Conservation (phyloP, 2,329 filamentous ascomycete genomes). For the Beauveria sp. region DNA sequence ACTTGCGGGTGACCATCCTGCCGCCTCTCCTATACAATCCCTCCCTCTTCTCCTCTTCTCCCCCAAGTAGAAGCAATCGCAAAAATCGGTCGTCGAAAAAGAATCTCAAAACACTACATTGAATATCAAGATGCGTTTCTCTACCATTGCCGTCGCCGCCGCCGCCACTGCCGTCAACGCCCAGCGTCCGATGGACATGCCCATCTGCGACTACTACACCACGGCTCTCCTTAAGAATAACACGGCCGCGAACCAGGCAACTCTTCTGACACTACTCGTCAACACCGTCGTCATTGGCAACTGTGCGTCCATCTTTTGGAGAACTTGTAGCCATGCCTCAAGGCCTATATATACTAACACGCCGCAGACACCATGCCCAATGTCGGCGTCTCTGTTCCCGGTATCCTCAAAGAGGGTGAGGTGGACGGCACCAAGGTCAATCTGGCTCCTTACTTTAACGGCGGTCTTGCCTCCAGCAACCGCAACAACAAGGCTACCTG, state of each 20-base stretch:
- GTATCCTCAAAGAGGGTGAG: slow-evolving; percentile 45
- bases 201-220: slow-evolving; percentile 59
- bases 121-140: slow-evolving; percentile 19
- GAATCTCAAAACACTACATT: neutral
- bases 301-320: slow-evolving; percentile 28
- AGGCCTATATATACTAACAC: neutral
- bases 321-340: no score
- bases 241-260: slow-evolving; percentile 50
- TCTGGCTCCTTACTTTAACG: slow-evolving; percentile 53
- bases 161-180: slow-evolving; percentile 21
- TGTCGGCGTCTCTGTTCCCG: slow-evolving; percentile 44
- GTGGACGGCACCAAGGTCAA: slow-evolving; percentile 46
- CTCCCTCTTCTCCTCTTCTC: neutral
- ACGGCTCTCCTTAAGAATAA: slow-evolving; percentile 51
- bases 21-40: neutral
- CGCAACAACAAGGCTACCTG: slow-evolving; percentile 37
- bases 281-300: slow-evolving; percentile 60
- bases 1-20: neutral
- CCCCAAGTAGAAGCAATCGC: neutral
- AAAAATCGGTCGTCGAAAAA: neutral
- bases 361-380: slow-evolving; percentile 45
- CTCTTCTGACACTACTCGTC: slow-evolving; percentile 48
- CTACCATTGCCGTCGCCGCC: slow-evolving; percentile 17
- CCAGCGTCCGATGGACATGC: slow-evolving; percentile 40
- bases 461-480: slow-evolving; percentile 46